Evolutionary conservation across 768 basidiomycete species (phyloP), one percentile per base, ranked within the genome.

Genomic region (Mycena polygramma): DNA sequence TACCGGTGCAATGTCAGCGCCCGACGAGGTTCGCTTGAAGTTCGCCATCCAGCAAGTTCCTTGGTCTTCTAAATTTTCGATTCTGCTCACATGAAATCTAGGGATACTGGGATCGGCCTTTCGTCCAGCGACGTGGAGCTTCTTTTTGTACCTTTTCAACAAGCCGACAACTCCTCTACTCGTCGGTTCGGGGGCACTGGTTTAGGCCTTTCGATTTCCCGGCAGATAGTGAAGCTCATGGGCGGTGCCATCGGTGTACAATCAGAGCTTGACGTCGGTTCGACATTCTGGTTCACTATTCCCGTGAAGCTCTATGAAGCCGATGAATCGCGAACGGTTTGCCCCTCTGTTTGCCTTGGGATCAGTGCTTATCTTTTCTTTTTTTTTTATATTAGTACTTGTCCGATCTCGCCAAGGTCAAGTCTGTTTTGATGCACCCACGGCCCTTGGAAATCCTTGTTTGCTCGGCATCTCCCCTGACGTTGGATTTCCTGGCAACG

Each of bases 161-260:
- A 94, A 79, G 92, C 91, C 13, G 92, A 93, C 82, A 92, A 91
- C 71, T 92, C 92, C 0, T 92, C 91, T 0, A 93, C 92, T 9
- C 88, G 92, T 35, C 86, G 89, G 9, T 93, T 92, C 75, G 92
- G 92, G 54, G 92, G 92, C 3, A 93, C 92, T n/a, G 92, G 92
- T 13, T 78, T 94, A 11, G 92, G 92, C 22, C 80, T 93, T 26
- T 92, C 90, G 8, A 94, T 94, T 72, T 92, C 91, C 10, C 86
- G 91, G 17, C 90, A 92, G 72, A 81, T 94, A 41, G 91, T 92
- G 54, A 91, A 91, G 74, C 84, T 92, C n/a, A 90, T 93, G 87
- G 89, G 90, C 22, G 92, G 92, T 24, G 88, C 86, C 7, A 92
- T 94, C 59, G 91, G 90, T 13, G 91, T 93, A 10, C 82, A 88